phyloP scores from a whole-genome alignment of 306 rosid species.

The Luffa acutangula region DNA sequence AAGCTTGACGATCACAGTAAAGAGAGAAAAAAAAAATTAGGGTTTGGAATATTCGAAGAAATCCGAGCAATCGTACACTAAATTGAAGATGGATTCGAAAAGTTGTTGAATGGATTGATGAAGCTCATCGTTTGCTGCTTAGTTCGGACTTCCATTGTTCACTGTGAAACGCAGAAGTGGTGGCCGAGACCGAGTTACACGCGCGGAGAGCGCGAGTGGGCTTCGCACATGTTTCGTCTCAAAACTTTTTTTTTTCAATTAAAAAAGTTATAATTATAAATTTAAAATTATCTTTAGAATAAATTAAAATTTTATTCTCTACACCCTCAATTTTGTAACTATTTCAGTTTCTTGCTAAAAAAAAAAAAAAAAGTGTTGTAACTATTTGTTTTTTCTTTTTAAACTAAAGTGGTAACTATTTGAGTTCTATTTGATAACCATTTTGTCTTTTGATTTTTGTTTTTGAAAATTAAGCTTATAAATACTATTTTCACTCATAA shows the following conservation, averaged over 20 bases:
- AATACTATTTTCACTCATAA: no score
- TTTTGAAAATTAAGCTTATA: no score
- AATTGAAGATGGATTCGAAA: background rate
- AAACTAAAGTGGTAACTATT: no score
- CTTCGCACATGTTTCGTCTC: background rate
- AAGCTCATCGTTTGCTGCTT: background rate
- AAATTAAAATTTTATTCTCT: no score
- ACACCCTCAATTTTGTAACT: no score
- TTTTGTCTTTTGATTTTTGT: no score
- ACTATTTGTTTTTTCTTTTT: no score
- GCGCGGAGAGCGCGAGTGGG: conserved; percentile 5
- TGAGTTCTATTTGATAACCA: no score
- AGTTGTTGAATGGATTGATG: background rate
- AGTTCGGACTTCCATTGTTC: conserved; percentile 5
- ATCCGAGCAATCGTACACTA: background rate
- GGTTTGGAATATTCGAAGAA: background rate
- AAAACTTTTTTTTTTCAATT: background rate
- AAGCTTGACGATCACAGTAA: background rate
- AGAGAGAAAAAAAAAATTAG: background rate
- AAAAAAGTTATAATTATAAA: background rate
- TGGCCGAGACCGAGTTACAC: background rate
- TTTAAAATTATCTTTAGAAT: background rate
- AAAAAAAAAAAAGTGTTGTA: no score
- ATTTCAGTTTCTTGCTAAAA: no score
- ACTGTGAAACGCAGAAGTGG: conserved; percentile 11